Conservation (phyloP, 2,329 filamentous ascomycete species). For the Calonectria multiphialidica region DNA sequence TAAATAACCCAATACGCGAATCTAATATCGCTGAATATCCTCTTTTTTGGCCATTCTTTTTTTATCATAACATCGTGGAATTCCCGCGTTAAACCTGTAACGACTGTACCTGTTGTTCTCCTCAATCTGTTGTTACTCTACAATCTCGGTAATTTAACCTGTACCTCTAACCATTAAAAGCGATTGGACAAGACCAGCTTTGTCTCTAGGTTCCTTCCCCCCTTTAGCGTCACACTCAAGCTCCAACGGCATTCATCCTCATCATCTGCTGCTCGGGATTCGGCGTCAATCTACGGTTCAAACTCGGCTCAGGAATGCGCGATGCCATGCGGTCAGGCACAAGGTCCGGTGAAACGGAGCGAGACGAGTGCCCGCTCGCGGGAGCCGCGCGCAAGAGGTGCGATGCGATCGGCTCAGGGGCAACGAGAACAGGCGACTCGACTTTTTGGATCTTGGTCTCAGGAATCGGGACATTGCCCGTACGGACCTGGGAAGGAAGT, state of each 20-base stretch:
- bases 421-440: slow-evolving; percentile 59
- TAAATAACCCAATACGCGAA: background rate
- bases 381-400: slow-evolving; percentile 67
- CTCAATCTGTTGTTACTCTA: slow-evolving; percentile 28
- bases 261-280: slow-evolving; percentile 59
- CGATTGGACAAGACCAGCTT: slow-evolving; percentile 32
- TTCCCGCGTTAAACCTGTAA: slow-evolving; percentile 5
- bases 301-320: slow-evolving; percentile 63
- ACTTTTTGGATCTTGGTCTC: slow-evolving; percentile 58
- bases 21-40: background rate
- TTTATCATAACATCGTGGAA: slow-evolving; percentile 15
- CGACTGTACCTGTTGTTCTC: slow-evolving; percentile 14
- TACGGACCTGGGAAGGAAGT: slow-evolving; percentile 67
- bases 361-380: slow-evolving; percentile 65
- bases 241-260: slow-evolving; percentile 41
- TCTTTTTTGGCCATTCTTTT: background rate
- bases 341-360: slow-evolving; percentile 69
- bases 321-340: slow-evolving; percentile 74
- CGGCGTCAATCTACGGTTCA: slow-evolving; percentile 60
- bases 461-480: slow-evolving; percentile 57
- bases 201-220: background rate
- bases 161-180: slow-evolving; percentile 19
- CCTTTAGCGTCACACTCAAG: background rate
- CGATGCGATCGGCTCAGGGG: slow-evolving; percentile 68
- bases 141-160: slow-evolving; percentile 27